Evolutionary conservation across 2,329 filamentous ascomycete genomes (phyloP).

Genomic region (Ascochyta viciae-villosae): DNA sequence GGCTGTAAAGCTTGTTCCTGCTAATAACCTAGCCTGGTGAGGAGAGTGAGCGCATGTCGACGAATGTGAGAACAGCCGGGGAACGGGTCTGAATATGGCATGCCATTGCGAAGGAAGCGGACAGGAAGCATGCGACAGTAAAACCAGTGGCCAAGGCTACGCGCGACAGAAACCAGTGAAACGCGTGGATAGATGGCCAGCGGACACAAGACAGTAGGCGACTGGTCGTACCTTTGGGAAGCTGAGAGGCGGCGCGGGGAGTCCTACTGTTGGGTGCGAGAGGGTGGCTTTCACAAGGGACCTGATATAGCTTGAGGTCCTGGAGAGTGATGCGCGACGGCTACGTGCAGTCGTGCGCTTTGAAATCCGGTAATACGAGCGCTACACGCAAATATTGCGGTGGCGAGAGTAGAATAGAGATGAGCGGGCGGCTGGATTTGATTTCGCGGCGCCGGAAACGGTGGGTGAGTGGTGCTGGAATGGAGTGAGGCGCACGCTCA

Average conservation of each 20-base stretch:
- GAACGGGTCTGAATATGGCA: slow-evolving; percentile 31
- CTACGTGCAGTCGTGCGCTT: slow-evolving; percentile 19
- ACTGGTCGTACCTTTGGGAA: slow-evolving; percentile 39
- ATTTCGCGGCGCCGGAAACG: slow-evolving; percentile 29
- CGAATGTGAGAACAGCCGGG: slow-evolving; percentile 31
- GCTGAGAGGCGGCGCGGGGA: slow-evolving; percentile 19
- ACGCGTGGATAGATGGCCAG: slow-evolving; percentile 27
- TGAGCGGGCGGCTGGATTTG: slow-evolving; percentile 25
- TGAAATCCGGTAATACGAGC: slow-evolving; percentile 13
- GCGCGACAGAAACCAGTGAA: slow-evolving; percentile 36
- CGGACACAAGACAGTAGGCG: slow-evolving; percentile 30
- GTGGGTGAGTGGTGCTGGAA: slow-evolving; percentile 27
- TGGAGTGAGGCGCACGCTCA: slow-evolving; percentile 21
- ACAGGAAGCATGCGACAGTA: slow-evolving; percentile 29
- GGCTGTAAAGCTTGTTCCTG: slow-evolving; percentile 23
- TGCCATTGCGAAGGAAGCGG: slow-evolving; percentile 32
- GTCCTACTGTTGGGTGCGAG: slow-evolving; percentile 27
- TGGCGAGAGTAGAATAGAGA: slow-evolving; percentile 26
- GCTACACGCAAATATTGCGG: slow-evolving; percentile 25
- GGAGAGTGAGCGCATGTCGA: slow-evolving; percentile 44
- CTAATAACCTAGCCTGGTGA: slow-evolving; percentile 42
- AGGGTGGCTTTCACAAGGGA: slow-evolving; percentile 26
- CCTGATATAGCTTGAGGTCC: slow-evolving; percentile 29
- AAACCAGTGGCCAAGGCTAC: slow-evolving; percentile 34
- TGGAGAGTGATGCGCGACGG: slow-evolving; percentile 20